Conservation (phyloP, 306 rosid species). For the Prunus kanzakura region DNA sequence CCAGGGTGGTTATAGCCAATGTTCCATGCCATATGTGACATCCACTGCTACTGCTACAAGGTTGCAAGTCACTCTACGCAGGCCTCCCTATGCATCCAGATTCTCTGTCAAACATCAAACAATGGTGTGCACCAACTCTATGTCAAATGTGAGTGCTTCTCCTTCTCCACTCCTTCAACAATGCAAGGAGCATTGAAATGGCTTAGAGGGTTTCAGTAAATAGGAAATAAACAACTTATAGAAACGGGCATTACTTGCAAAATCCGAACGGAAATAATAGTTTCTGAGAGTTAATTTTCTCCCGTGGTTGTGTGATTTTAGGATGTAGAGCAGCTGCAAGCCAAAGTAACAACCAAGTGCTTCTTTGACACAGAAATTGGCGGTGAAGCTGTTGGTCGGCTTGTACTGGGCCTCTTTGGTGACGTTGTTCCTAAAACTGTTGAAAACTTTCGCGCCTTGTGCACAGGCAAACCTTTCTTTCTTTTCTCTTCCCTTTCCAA, state of each 20-base stretch:
- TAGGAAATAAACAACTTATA: too few relatives aligned
- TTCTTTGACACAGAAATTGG: conserved; percentile 82
- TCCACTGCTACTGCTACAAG: not conserved
- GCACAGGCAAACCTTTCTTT: conserved; percentile 55
- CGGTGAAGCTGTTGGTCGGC: conserved; percentile 58
- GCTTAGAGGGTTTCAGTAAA: too few relatives aligned
- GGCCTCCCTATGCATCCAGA: conserved; percentile 30
- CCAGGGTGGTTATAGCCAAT: not conserved
- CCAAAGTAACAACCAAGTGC: conserved; percentile 69
- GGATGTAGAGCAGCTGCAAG: conserved; percentile 67
- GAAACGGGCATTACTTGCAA: too few relatives aligned
- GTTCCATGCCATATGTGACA: conserved; percentile 1
- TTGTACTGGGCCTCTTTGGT: conserved; percentile 75
- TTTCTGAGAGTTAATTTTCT: conserved; percentile 10
- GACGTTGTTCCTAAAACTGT: conserved; percentile 75
- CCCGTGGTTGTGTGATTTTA: conserved; percentile 19
- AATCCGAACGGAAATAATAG: too few relatives aligned
- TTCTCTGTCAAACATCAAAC: conserved; percentile 33
- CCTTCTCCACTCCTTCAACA: not conserved
- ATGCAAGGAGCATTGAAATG: too few relatives aligned
- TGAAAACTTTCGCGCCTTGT: conserved; percentile 83
- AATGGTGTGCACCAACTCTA: conserved; percentile 39
- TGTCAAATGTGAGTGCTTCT: conserved; percentile 38
- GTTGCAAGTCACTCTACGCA: conserved; percentile 18
- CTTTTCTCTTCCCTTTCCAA: conserved; percentile 3